Conservation (phyloP, 306 rosid genomes). For the Ammopiptanthus mongolicus region DNA sequence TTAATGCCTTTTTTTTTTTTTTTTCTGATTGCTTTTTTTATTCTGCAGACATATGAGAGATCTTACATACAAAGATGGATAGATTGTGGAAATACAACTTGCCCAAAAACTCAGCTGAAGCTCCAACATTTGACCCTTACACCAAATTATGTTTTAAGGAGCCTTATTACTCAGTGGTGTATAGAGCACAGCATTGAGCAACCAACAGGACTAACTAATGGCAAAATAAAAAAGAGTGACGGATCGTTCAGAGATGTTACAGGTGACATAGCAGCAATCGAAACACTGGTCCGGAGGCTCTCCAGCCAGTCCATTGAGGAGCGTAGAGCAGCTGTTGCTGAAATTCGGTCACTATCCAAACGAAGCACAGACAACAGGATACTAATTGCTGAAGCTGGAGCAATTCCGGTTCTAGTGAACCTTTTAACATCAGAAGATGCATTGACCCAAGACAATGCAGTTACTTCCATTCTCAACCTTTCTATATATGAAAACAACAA, state of each 20-base stretch:
- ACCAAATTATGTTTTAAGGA: constrained; percentile 87
- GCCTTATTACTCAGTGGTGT: constrained; percentile 91
- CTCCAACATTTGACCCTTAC: constrained; percentile 78
- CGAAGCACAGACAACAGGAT: constrained; percentile 93
- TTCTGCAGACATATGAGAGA: constrained; percentile 86
- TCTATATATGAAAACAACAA: constrained; percentile 89
- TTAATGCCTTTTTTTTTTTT: not conserved
- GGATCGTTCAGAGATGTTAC: constrained; percentile 86
- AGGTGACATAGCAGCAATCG: constrained; percentile 77
- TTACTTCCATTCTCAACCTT: constrained; percentile 88
- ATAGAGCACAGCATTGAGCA: constrained; percentile 67
- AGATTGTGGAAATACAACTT: constrained; percentile 80
- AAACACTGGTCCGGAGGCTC: constrained; percentile 63
- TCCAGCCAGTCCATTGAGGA: constrained; percentile 67
- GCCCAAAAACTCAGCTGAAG: constrained; percentile 98
- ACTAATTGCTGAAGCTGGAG: constrained; percentile 92
- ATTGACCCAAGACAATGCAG: constrained; percentile 82
- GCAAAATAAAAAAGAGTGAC: constrained; percentile 78
- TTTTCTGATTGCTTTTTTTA: not conserved
- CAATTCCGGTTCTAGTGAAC: constrained; percentile 74
- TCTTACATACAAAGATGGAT: constrained; percentile 95
- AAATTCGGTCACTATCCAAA: constrained; percentile 84
- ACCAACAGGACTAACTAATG: constrained; percentile 79
- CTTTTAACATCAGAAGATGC: constrained; percentile 75
- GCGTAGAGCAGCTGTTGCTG: constrained; percentile 66